phyloP scores from a whole-genome alignment of 2,329 filamentous ascomycete genomes.

The Chlorencoelia australis region DNA sequence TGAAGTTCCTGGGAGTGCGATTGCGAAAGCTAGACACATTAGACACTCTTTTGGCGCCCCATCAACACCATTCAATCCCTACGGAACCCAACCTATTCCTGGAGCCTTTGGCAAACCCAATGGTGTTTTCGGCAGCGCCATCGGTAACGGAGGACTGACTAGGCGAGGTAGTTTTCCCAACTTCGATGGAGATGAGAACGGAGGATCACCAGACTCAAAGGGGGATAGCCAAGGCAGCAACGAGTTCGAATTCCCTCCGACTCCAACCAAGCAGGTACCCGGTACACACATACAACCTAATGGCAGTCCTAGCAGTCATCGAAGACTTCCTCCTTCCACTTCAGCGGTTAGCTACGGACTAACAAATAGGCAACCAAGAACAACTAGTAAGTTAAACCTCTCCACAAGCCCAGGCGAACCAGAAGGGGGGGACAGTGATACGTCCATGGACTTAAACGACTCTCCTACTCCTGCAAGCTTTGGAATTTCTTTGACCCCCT shows the following conservation, averaged over 20 bases:
- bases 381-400: slow-evolving; percentile 29
- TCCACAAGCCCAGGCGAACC: slow-evolving; percentile 21
- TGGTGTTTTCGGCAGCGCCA: slow-evolving; percentile 50
- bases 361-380: slow-evolving; percentile 21
- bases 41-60: slow-evolving; percentile 67
- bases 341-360: slow-evolving; percentile 20
- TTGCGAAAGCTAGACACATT: slow-evolving; percentile 51
- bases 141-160: slow-evolving; percentile 35
- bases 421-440: slow-evolving; percentile 22
- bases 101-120: slow-evolving; percentile 43
- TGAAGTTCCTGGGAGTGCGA: slow-evolving; percentile 45
- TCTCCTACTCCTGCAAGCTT: slow-evolving; percentile 27
- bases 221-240: slow-evolving; percentile 46
- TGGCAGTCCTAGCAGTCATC: slow-evolving; percentile 24
- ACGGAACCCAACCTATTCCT: slow-evolving; percentile 35
- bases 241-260: slow-evolving; percentile 77
- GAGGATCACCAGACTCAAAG: slow-evolving; percentile 42
- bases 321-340: slow-evolving; percentile 18
- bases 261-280: slow-evolving; percentile 69
- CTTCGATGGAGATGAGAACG: slow-evolving; percentile 54
- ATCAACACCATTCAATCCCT: slow-evolving; percentile 69
- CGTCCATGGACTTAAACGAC: slow-evolving; percentile 22
- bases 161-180: slow-evolving; percentile 62
- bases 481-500: slow-evolving; percentile 27
- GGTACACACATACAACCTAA: slow-evolving; percentile 20